These are phyloP conservation scores for Lentinula novae-zelandiae DNA, from an alignment of 1,284 basidiomycete species.

Conservation along the genomic window DNA sequence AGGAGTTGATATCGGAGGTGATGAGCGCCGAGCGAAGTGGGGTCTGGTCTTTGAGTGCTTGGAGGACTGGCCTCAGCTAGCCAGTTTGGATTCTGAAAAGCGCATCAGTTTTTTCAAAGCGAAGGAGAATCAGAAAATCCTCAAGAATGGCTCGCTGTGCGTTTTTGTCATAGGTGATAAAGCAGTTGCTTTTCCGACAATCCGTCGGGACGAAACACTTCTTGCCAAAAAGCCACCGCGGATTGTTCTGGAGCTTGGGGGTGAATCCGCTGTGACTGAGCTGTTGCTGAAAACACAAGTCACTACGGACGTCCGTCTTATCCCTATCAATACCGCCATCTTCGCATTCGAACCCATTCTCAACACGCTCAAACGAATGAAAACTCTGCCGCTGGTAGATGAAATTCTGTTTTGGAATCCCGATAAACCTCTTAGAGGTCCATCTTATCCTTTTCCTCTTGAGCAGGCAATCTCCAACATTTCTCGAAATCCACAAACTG, in stretches of 20 bases:
- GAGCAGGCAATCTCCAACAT: slow-evolving; percentile 33
- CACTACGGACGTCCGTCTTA: slow-evolving; percentile 35
- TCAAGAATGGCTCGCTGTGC: slow-evolving; percentile 47
- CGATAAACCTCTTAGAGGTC: slow-evolving; percentile 17
- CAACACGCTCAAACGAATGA: slow-evolving; percentile 43
- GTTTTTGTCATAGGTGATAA: slow-evolving; percentile 46
- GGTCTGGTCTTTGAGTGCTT: slow-evolving; percentile 40
- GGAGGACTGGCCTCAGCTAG: slow-evolving; percentile 40
- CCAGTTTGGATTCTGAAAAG: slow-evolving; percentile 13
- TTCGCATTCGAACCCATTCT: slow-evolving; percentile 62
- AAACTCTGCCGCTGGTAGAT: slow-evolving; percentile 36
- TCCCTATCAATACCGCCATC: slow-evolving; percentile 57
- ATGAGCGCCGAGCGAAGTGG: slow-evolving; percentile 37
- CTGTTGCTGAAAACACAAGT: slow-evolving; percentile 35
- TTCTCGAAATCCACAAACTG: slow-evolving; percentile 27
- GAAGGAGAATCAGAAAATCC: slow-evolving; percentile 29
- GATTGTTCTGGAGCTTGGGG: slow-evolving; percentile 49
- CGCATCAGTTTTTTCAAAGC: slow-evolving; percentile 32
- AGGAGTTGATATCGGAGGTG: slow-evolving; percentile 28
- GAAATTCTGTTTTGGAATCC: slow-evolving; percentile 55
- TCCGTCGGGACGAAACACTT: slow-evolving; percentile 50
- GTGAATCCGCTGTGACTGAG: slow-evolving; percentile 32
- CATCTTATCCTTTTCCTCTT: not conserved
- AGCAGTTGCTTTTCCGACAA: slow-evolving; percentile 46
- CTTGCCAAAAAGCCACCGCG: slow-evolving; percentile 43